Conservation (phyloP, 176 grass and related monocot genomes). For the Musa beccarii region DNA sequence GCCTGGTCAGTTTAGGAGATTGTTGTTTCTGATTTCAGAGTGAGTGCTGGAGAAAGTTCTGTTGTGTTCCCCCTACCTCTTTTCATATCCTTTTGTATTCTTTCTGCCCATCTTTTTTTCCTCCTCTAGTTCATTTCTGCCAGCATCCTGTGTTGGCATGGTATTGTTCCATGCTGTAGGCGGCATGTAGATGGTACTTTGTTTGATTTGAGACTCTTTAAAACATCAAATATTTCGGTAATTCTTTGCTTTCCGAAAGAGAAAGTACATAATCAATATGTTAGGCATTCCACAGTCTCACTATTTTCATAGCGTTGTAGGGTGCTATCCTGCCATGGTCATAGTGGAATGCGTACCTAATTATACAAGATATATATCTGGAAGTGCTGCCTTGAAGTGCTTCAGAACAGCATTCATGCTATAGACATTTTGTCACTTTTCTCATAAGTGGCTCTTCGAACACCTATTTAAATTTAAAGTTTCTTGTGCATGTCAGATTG, state of each 20-base stretch:
- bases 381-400: not conserved
- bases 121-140: no score
- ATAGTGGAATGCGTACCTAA: not conserved
- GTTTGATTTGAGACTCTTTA: not conserved
- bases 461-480: slow-evolving; percentile 10
- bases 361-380: not conserved
- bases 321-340: not conserved
- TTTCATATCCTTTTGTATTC: no score
- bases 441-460: not conserved
- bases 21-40: no score
- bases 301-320: not conserved
- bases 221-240: not conserved
- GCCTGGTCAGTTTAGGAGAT: no score
- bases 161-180: no score
- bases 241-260: no score
- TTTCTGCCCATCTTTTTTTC: no score
- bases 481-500: slow-evolving; percentile 39
- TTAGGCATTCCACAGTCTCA: not conserved
- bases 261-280: not conserved
- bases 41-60: no score
- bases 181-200: no score
- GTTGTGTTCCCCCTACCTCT: no score
- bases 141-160: no score
- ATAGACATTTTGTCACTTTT: not conserved
- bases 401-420: not conserved